phyloP scores from a whole-genome alignment of 2,329 filamentous ascomycete species.

The Neonectria sp. region DNA sequence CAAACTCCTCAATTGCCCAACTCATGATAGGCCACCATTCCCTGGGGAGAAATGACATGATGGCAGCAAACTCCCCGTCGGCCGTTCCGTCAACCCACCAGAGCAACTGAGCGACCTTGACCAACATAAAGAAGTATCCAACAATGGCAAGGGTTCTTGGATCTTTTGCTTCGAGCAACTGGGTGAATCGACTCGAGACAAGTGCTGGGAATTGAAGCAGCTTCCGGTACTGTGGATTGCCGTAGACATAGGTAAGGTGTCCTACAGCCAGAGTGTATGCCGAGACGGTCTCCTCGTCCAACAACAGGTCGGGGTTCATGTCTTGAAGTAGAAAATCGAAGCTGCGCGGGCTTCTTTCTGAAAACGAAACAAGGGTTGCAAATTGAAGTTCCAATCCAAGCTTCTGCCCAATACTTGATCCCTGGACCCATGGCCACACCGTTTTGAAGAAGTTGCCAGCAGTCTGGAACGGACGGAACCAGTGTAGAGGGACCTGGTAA shows the following conservation, averaged over 20 bases:
- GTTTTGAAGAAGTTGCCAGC: conserved; percentile 1
- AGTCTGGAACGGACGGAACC: conserved; percentile 23
- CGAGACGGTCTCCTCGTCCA: background rate
- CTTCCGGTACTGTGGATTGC: background rate
- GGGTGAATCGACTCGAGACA: conserved; percentile 4
- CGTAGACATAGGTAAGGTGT: background rate
- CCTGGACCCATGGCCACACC: conserved; percentile 6
- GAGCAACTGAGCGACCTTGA: conserved; percentile 8
- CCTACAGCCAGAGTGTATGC: conserved; percentile 11
- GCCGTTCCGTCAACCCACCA: conserved; percentile 30
- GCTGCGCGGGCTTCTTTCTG: background rate
- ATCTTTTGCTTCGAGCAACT: conserved; percentile 22
- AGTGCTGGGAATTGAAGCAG: conserved; percentile 17
- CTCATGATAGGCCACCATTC: conserved; percentile 27
- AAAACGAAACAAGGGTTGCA: background rate
- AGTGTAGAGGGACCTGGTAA: conserved; percentile 18
- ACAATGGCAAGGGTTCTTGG: conserved; percentile 18
- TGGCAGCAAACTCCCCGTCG: conserved; percentile 23
- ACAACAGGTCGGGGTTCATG: background rate
- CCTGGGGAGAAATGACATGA: conserved; percentile 24
- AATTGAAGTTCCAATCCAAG: background rate
- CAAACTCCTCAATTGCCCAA: conserved; percentile 15
- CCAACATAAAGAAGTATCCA: conserved; percentile 30
- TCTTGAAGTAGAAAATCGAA: conserved; percentile 21
- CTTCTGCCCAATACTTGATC: background rate